phyloP scores from a whole-genome alignment of 805 yeast species.

The Spathaspora gorwiae region DNA sequence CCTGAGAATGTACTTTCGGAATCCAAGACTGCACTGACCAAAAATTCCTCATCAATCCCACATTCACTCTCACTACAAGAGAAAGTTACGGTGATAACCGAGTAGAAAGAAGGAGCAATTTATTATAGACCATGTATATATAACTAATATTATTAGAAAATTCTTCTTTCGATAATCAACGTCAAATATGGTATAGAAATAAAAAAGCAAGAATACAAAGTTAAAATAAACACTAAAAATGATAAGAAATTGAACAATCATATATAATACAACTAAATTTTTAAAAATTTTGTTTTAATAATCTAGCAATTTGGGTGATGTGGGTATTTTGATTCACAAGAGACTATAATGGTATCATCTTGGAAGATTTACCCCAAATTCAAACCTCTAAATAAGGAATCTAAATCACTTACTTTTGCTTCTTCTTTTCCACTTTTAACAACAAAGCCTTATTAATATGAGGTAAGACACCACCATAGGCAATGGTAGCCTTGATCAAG shows the following conservation, averaged over 20 bases:
- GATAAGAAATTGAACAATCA: not conserved
- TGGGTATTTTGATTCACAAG: too few species aligned
- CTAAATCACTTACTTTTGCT: constrained; percentile 13
- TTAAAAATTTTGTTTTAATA: too few species aligned
- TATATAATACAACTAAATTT: not conserved
- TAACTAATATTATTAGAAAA: not conserved
- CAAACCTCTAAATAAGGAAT: not conserved
- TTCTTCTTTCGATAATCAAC: too few species aligned
- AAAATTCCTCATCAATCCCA: too few species aligned
- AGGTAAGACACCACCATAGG: constrained; percentile 97
- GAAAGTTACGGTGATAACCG: not conserved
- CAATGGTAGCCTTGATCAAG: constrained; percentile 90
- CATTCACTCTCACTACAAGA: too few species aligned
- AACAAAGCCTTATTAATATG: constrained; percentile 81
- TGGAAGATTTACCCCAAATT: not conserved
- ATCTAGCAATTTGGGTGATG: not conserved
- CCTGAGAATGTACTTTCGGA: not conserved
- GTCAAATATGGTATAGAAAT: too few species aligned
- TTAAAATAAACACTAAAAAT: too few species aligned
- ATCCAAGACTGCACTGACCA: not conserved
- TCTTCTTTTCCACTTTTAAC: constrained; percentile 68
- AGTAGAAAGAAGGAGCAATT: not conserved
- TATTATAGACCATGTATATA: not conserved
- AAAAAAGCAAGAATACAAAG: too few species aligned
- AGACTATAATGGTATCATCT: too few species aligned